Percentiles rank a stretch among this genome's conserved stretches.
Conservation (phyloP, 768 basidiomycete species). For the Xerocomellus amylosporus region DNA sequence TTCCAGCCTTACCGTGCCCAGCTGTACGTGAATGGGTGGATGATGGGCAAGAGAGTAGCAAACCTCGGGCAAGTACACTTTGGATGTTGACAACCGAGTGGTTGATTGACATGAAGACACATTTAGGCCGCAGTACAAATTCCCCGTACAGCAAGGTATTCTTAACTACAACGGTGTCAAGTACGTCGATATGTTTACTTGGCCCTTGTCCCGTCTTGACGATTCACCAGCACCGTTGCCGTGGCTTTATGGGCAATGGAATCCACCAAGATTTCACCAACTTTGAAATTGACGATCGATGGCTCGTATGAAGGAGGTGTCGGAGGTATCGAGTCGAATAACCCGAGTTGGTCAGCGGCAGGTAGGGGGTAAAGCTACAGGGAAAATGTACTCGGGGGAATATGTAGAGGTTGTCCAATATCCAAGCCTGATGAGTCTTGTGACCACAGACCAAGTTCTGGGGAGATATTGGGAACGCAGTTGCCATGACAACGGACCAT, state of each 20-base stretch:
- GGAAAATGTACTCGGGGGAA: neutral
- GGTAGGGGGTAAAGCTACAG: constrained; percentile 16
- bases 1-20: constrained; percentile 68
- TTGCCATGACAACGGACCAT: too few species aligned
- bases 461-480: too few species aligned
- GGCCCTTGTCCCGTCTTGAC: neutral
- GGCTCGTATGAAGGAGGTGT: constrained; percentile 64
- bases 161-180: constrained; percentile 69
- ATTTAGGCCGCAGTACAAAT: constrained; percentile 68
- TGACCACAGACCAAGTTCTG: too few species aligned
- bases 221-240: constrained; percentile 45
- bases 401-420: neutral
- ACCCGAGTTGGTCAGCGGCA: constrained; percentile 52
- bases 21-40: constrained; percentile 85
- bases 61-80: constrained; percentile 56
- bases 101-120: constrained; percentile 2
- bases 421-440: neutral
- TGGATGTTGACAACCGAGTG: neutral
- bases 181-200: constrained; percentile 34
- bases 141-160: constrained; percentile 83
- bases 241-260: constrained; percentile 72
- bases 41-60: constrained; percentile 78
- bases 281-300: constrained; percentile 54
- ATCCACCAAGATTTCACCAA: constrained; percentile 45
- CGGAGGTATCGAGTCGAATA: constrained; percentile 52